Evolutionary conservation across 164 flowering plant genomes (phyloP).

Genomic region (Nymphaea colorata): DNA sequence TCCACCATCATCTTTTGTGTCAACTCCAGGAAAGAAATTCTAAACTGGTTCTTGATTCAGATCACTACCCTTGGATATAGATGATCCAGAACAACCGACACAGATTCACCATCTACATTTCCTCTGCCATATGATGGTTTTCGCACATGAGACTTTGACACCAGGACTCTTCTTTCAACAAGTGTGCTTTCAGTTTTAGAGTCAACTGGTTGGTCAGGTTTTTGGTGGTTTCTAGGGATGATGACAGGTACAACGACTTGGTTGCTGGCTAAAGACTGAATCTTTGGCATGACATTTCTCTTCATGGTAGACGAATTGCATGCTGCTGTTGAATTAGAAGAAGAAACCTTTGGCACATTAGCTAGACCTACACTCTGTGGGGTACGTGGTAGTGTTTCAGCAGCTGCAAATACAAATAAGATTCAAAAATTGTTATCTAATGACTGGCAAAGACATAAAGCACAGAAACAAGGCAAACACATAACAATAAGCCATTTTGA

Average conservation of each 20-base stretch:
- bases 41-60: conserved; percentile 25
- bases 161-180: conserved; percentile 43
- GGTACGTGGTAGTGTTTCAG: conserved; percentile 63
- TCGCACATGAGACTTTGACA: conserved; percentile 42
- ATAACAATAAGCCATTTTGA: too few species aligned
- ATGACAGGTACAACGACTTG: conserved; percentile 56
- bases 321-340: conserved; percentile 22
- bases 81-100: conserved; percentile 25
- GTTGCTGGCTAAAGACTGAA: conserved; percentile 33
- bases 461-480: too few species aligned
- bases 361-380: conserved; percentile 54
- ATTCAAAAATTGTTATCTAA: too few species aligned
- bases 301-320: conserved; percentile 33
- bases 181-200: conserved; percentile 43
- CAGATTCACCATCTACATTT: conserved; percentile 33
- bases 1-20: conserved; percentile 1
- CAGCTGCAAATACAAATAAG: conserved; percentile 25
- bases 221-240: conserved; percentile 17
- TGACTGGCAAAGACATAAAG: too few species aligned
- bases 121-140: conserved; percentile 41
- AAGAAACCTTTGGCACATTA: conserved; percentile 28
- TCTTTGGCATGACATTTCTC: conserved; percentile 31
- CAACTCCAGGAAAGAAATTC: conserved; percentile 26
- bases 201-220: conserved; percentile 31
- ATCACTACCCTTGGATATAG: conserved; percentile 26